These are phyloP conservation scores for Zangia roseola DNA, from an alignment of 768 basidiomycete species.

Conservation along the genomic window DNA sequence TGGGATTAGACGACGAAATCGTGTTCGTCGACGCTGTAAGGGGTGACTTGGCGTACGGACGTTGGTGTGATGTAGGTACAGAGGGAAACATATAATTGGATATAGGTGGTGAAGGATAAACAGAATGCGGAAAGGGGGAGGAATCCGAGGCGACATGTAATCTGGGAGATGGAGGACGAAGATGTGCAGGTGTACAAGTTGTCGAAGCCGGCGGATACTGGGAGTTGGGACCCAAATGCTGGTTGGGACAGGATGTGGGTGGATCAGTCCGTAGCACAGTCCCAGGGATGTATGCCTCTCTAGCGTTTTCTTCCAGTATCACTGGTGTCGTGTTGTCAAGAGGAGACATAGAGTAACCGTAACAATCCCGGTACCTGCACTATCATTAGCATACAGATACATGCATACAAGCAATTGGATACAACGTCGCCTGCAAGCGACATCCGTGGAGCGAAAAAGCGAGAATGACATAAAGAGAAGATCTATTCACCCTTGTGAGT, in stretches of 20 bases:
- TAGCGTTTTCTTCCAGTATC: conserved; percentile 29
- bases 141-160: conserved; percentile 25
- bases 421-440: conserved; percentile 16
- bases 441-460: neutral
- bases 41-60: conserved; percentile 24
- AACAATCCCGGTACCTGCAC: conserved; percentile 26
- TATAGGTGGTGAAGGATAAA: conserved; percentile 27
- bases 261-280: conserved; percentile 22
- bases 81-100: conserved; percentile 21
- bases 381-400: conserved; percentile 16
- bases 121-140: conserved; percentile 18
- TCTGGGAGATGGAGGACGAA: conserved; percentile 30
- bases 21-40: conserved; percentile 36
- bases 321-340: conserved; percentile 36
- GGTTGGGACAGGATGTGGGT: conserved; percentile 10
- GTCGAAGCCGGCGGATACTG: conserved; percentile 6
- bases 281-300: conserved; percentile 19
- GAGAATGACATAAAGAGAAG: neutral
- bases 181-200: conserved; percentile 23
- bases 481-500: conserved; percentile 29
- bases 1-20: conserved; percentile 46
- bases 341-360: conserved; percentile 29
- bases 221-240: neutral
- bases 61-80: conserved; percentile 23
- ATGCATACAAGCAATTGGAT: conserved; percentile 10